Base-by-base conservation (phyloP, 768 basidiomycete genomes). In the Pholiota microspora region DNA sequence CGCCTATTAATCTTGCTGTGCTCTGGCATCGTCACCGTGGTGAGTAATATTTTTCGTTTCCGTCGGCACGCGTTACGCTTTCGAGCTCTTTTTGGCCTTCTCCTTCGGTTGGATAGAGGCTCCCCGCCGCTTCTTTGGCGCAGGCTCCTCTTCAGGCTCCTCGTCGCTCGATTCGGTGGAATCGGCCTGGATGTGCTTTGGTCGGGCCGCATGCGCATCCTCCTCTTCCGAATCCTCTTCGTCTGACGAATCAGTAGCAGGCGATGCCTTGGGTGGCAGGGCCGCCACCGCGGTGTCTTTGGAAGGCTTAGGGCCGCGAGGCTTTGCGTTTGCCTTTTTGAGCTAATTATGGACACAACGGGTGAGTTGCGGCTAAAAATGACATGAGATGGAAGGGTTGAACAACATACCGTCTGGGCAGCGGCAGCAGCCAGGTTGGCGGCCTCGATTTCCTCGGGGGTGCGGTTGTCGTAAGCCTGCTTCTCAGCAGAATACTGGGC, bases 401-500 rank as follows among this genome's bases (percentile, higher is more conserved):
- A 44, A 50, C 40, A 29, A 46, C 48, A 54, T 59, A 77, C 75
- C 32, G 71, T 70, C 51, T 62, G 56, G 15, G 71, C 76, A 40
- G 73, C 78, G 18, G 76, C 77, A 9, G 67, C 65, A 24, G 78
- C 73, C 36, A 72, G 74, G 36, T 76, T 76, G 25, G 74, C 79
- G 49, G 77, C 75, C 50, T 73, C 73, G 31, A 78, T 71, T 55
- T 80, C 76, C 50, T 77, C 77, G 10, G 73, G 75, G 6, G 79
- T 73, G 51, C 75, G 73, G 28, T 77, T 80, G 49, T 87, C 85
- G 64, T 89, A 90, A 7, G 79, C 81, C 36, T 75, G 77, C 67
- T 90, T 85, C 44, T 85, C 79, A 29, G 74, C 73, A 7, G 83
- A 77, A 64, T 88, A 93, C 32, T 76, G 72, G 55, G 77, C 76